These are phyloP conservation scores for Glycine soja DNA, from an alignment of 306 rosid genomes.

Conservation along the genomic window DNA sequence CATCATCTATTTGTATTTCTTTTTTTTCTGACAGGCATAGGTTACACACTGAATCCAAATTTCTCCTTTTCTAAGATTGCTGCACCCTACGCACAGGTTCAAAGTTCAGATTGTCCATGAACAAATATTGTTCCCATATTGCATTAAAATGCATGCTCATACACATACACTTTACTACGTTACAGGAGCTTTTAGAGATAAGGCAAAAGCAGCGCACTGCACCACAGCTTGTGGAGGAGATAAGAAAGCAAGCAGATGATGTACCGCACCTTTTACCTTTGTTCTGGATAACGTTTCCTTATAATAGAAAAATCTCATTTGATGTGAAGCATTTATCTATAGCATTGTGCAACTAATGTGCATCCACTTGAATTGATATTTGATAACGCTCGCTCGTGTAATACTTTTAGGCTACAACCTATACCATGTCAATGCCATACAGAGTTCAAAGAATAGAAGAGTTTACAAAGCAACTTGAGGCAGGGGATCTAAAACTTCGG, in stretches of 20 bases:
- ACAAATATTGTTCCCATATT: not conserved
- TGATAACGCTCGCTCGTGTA: not conserved
- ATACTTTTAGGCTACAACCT: conserved; percentile 67
- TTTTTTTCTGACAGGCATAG: conserved; percentile 62
- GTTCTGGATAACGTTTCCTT: not conserved
- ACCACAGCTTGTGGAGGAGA: conserved; percentile 70
- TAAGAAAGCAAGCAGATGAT: conserved; percentile 84
- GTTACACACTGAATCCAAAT: conserved; percentile 70
- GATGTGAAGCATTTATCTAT: conserved; percentile 17
- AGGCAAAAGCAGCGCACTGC: conserved; percentile 64
- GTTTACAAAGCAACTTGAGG: conserved; percentile 79
- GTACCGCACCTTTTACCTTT: conserved; percentile 48
- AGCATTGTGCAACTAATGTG: not conserved
- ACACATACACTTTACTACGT: conserved; percentile 19
- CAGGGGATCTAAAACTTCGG: conserved; percentile 84
- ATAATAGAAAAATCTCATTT: not conserved
- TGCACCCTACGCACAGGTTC: conserved; percentile 86
- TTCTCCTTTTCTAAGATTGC: conserved; percentile 85
- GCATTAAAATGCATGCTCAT: not conserved
- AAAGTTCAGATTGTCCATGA: conserved; percentile 35
- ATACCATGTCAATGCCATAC: conserved; percentile 90
- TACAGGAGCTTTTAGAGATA: conserved; percentile 78
- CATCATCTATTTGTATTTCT: not conserved
- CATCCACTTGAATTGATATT: conserved; percentile 2
- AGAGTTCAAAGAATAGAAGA: conserved; percentile 86